phyloP scores from a whole-genome alignment of 148 eudicot genomes.

The Linanthus parryae region DNA sequence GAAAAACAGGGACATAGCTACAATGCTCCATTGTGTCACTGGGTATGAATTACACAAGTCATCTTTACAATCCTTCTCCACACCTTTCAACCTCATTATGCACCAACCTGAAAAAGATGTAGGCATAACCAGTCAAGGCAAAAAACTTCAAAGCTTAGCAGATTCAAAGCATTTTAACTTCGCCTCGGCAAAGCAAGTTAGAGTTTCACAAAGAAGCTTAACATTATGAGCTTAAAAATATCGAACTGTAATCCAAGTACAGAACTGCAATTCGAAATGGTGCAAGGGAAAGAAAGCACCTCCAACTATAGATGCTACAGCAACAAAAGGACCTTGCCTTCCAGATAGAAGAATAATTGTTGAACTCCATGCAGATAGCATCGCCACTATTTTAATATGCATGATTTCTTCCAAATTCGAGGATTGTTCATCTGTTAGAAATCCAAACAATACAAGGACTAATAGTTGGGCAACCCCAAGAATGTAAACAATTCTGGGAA shows the following conservation, averaged over 20 bases:
- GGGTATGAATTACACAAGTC: constrained; percentile 43
- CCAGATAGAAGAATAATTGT: constrained; percentile 74
- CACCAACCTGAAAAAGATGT: constrained; percentile 56
- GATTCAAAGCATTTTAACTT: constrained; percentile 1
- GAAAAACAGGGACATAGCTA: constrained; percentile 77
- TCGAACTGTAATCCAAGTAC: neutral
- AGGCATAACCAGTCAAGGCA: constrained; percentile 3
- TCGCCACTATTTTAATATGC: constrained; percentile 41
- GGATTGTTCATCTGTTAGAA: constrained; percentile 23
- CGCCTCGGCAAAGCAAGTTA: neutral
- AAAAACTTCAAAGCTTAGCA: constrained; percentile 5
- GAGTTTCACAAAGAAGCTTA: neutral
- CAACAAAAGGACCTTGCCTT: constrained; percentile 76
- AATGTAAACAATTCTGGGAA: constrained; percentile 67
- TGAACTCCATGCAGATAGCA: constrained; percentile 81
- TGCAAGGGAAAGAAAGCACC: constrained; percentile 38
- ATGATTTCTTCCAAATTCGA: constrained; percentile 37
- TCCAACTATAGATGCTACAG: constrained; percentile 62
- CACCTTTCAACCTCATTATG: constrained; percentile 46
- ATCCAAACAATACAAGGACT: constrained; percentile 36
- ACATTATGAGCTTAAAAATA: neutral
- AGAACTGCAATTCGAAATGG: neutral
- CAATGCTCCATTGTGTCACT: constrained; percentile 85
- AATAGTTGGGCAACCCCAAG: constrained; percentile 57
- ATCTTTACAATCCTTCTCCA: constrained; percentile 32